Evolutionary conservation across 345 rosid genomes (phyloP).

Genomic region (Salix purpurea): DNA sequence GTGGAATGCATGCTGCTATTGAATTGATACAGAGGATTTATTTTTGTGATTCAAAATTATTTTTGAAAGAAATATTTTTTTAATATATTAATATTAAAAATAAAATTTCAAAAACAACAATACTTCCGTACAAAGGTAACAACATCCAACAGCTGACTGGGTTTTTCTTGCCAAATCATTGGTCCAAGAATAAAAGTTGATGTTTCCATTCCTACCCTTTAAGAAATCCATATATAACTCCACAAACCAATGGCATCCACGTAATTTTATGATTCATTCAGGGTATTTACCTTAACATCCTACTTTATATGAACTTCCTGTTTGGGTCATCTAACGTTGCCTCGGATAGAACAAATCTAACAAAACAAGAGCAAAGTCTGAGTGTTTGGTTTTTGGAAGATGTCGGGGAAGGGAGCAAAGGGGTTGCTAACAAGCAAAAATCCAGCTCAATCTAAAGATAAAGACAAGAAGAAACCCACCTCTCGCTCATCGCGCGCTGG

Average conservation of each 20-base stretch:
- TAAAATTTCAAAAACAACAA: no score
- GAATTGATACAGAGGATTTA: no score
- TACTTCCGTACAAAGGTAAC: no score
- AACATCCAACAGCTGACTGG: no score
- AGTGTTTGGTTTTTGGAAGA: background rate
- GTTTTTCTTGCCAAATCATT: no score
- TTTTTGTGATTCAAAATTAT: no score
- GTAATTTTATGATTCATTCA: background rate
- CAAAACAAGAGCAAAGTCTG: background rate
- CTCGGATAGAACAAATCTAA: background rate
- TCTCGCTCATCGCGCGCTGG: background rate
- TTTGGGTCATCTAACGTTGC: background rate
- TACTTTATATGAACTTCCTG: background rate
- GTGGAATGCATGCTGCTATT: background rate
- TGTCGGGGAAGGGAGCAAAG: conserved; percentile 14
- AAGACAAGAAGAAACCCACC: background rate
- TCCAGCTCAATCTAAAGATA: conserved; percentile 5
- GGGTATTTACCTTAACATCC: background rate
- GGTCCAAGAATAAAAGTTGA: background rate
- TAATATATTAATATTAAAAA: no score
- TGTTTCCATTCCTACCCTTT: background rate
- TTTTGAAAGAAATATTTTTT: no score
- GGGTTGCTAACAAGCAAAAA: conserved; percentile 13
- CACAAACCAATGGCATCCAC: background rate
- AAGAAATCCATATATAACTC: background rate